Evolutionary conservation across 2,329 filamentous ascomycete genomes (phyloP).

Genomic region (Geoglossum cookeanum): DNA sequence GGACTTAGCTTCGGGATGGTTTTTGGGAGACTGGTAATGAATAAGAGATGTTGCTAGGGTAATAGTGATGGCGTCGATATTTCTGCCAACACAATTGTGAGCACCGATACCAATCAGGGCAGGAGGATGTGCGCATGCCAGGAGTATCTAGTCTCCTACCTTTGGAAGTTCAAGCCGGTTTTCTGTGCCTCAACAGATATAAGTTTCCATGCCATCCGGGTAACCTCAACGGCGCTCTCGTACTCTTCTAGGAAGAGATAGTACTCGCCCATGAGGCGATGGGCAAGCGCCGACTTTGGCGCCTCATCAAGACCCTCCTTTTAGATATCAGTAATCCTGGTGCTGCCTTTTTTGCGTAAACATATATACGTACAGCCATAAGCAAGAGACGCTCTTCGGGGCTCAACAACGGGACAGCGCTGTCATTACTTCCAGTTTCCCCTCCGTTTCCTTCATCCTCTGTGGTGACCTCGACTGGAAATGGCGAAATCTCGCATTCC

Average conservation of each 20-base stretch:
- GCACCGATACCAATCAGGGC: not conserved
- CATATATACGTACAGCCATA: conserved; percentile 38
- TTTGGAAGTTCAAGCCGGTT: conserved; percentile 48
- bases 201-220: conserved; percentile 51
- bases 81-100: conserved; percentile 15
- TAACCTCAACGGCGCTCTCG: conserved; percentile 59
- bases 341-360: not conserved
- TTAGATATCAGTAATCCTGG: not conserved
- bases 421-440: conserved; percentile 34
- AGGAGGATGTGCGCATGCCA: not conserved
- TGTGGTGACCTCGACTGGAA: conserved; percentile 26
- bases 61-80: conserved; percentile 53
- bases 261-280: conserved; percentile 66
- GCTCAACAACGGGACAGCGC: conserved; percentile 29
- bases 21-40: conserved; percentile 71
- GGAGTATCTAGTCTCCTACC: conserved; percentile 17
- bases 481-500: conserved; percentile 68
- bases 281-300: conserved; percentile 55
- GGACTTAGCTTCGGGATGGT: conserved; percentile 73
- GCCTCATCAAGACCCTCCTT: conserved; percentile 27
- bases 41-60: conserved; percentile 76
- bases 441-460: conserved; percentile 9
- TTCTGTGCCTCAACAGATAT: conserved; percentile 40
- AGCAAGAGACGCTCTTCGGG: conserved; percentile 64
- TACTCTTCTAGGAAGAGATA: conserved; percentile 75